A percentile compares a stretch with the other conserved stretches of the same genome.
These are phyloP conservation scores for Breviolum minutum DNA, from an alignment of 73 alveolate species.

Conservation along the genomic window DNA sequence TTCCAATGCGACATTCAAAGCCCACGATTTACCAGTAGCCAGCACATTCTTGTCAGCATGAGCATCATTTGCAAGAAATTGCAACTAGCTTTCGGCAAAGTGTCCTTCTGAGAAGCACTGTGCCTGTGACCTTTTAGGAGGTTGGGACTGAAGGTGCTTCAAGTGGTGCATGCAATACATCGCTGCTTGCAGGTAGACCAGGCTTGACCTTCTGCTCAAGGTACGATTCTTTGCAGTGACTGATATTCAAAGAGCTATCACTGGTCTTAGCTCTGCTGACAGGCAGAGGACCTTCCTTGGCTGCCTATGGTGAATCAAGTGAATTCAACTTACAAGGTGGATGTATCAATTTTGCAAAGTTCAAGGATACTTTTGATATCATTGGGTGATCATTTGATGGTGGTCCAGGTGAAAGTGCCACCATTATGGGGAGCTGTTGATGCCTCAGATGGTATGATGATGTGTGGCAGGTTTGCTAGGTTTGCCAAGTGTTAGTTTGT, in stretches of 20 bases:
- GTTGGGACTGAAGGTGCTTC: background rate
- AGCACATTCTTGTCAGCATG: too few relatives aligned
- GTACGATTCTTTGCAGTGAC: background rate
- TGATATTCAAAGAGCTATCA: too few relatives aligned
- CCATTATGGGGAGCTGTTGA: constrained; percentile 40
- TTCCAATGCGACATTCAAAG: background rate
- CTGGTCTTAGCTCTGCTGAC: too few relatives aligned
- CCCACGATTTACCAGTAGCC: background rate
- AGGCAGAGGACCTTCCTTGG: too few relatives aligned
- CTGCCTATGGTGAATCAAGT: too few relatives aligned
- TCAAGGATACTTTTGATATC: too few relatives aligned
- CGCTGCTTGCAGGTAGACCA: background rate
- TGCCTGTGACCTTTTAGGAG: background rate
- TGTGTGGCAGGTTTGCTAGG: background rate
- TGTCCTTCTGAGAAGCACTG: constrained; percentile 32
- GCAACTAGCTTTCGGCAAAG: background rate
- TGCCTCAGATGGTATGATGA: background rate
- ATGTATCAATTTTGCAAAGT: too few relatives aligned
- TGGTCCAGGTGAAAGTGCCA: constrained; percentile 18
- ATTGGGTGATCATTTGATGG: too few relatives aligned
- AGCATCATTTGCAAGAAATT: background rate
- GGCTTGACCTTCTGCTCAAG: constrained; percentile 52
- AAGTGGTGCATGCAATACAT: background rate
- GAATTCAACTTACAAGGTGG: too few relatives aligned
- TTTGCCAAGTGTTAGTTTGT: background rate